Base-by-base conservation (phyloP, 2,329 filamentous ascomycete species). In the Shiraia sp. region DNA sequence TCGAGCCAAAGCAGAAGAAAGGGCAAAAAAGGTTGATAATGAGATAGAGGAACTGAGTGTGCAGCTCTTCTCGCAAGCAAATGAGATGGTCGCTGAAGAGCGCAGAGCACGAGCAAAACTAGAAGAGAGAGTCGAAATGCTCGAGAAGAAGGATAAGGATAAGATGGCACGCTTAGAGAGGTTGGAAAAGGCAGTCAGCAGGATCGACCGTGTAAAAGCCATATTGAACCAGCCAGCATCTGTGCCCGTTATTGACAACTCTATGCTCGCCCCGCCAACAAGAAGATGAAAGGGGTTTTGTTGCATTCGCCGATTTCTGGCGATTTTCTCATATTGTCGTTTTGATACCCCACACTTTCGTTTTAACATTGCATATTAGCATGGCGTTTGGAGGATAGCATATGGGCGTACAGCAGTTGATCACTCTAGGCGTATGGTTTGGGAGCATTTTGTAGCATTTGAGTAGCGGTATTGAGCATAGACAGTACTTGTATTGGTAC, bases 61-160 rank as follows among this genome's bases (percentile, higher is more conserved):
- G 14, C 80, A 79, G 36, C 72, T 93, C 39, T 93, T 93, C 66
- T 83, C 88, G 71, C 85, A 91, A 72, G 88, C 88, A 36, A 93
- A 93, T 66, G 83, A 90, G 71, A 93, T 93, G 88, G 88, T 93
- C 14, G 87, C 88, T 2, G 76, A 79, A 13, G 88, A 93, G 74
- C 75, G 88, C 30, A 79, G 82, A 42, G 86, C 85, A 24, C 74
- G 87, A 44, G 86, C 86, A 5, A 80, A 78, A 59, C 75, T 93
- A 16, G 86, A 90, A 71, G 82, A 86, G 64, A 74, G 86, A 27
- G 79, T 93, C 6, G 79, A 75, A 44, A 75, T 83, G 57, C 70
- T 93, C 15, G 87, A 91, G 71, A 72, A 76, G 56, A 75, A 87
- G 46, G 88, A 92, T 45, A 70, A 65, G 33, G 87, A 90, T 53